Evolutionary conservation across 208 protist species (phyloP).

Genomic region (Porcisia deanei): DNA sequence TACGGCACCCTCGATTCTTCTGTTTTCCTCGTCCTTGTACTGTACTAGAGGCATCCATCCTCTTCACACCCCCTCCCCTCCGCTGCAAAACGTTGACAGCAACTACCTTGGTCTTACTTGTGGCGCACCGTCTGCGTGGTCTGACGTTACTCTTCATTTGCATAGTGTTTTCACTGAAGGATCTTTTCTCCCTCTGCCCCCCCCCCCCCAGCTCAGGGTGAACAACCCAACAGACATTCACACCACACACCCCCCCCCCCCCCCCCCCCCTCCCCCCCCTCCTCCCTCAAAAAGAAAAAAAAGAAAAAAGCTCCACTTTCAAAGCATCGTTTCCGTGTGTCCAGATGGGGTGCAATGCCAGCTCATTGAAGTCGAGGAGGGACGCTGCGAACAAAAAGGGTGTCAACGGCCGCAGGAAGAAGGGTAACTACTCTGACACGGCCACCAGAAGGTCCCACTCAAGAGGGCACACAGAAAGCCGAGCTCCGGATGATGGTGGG

Average conservation of each 20-base stretch:
- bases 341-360: constrained; percentile 40
- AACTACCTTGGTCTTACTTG: neutral
- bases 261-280: neutral
- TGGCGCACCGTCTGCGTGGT: neutral
- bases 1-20: neutral
- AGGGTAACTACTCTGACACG: neutral
- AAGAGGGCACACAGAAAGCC: constrained; percentile 21
- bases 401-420: neutral
- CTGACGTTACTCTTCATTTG: neutral
- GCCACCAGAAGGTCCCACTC: neutral
- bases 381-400: constrained; percentile 15
- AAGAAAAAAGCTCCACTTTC: neutral
- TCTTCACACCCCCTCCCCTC: neutral
- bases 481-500: constrained; percentile 1
- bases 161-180: neutral
- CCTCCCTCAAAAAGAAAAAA: neutral
- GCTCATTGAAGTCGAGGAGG: constrained; percentile 23
- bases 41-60: neutral
- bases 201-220: too few species aligned
- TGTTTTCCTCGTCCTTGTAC: neutral
- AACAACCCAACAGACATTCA: too few species aligned
- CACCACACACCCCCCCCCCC: too few species aligned
- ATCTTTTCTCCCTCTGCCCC: neutral
- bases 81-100: neutral
- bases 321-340: constrained; percentile 5